Conservation (phyloP, 257 asterid genomes). For the Solanum microdontum region DNA sequence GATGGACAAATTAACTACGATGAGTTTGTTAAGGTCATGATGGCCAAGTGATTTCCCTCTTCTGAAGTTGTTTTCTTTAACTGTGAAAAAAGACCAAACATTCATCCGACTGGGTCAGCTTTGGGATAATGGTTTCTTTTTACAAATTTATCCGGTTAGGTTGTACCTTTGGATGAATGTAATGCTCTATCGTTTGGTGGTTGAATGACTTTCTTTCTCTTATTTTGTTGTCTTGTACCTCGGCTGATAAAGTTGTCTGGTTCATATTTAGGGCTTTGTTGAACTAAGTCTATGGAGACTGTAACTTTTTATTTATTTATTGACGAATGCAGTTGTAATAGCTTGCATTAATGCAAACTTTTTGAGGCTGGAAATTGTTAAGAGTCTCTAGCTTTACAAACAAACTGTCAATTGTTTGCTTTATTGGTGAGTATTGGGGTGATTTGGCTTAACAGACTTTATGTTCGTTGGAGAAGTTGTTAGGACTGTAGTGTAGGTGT, state of each 20-base stretch:
- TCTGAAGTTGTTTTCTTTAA: slow-evolving; percentile 1
- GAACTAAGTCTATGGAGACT: not conserved
- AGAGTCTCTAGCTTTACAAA: not conserved
- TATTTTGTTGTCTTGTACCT: not conserved
- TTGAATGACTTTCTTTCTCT: slow-evolving; percentile 12
- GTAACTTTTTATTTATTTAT: not conserved
- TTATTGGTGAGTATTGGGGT: no score
- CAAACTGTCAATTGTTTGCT: no score
- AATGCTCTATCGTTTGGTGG: slow-evolving; percentile 23
- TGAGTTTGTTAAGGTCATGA: slow-evolving; percentile 57
- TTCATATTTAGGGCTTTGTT: not conserved
- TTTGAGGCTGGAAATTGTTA: not conserved
- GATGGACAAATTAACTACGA: slow-evolving; percentile 55
- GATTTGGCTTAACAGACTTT: no score
- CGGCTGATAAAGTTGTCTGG: not conserved
- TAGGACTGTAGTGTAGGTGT: no score
- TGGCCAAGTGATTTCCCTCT: slow-evolving; percentile 38
- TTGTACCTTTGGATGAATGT: slow-evolving; percentile 11
- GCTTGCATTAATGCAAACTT: not conserved
- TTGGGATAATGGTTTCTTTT: slow-evolving; percentile 11
- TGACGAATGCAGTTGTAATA: not conserved
- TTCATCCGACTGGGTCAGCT: not conserved
- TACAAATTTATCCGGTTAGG: slow-evolving; percentile 13
- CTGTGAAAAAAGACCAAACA: slow-evolving; percentile 3
- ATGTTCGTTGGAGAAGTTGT: no score